Base-by-base conservation (phyloP, 495 filamentous ascomycete genomes). In the Penicillium maclennaniae region DNA sequence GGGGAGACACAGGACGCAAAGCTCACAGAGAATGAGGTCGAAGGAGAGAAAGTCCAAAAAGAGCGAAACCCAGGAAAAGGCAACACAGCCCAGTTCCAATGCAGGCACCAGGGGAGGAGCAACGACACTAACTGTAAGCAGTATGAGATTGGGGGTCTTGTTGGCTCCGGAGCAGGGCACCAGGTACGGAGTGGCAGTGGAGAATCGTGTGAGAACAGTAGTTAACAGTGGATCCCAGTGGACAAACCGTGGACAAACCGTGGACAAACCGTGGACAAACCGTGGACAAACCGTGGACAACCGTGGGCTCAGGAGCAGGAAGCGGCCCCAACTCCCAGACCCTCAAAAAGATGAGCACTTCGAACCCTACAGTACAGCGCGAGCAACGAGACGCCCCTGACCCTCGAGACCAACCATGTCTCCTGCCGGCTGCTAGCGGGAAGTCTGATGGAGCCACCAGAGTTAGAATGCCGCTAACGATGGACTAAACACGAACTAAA, bases 1-100 rank as follows among this genome's bases (percentile, higher is more conserved):
- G 61, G 58, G 53, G 53, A 53, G 55, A 40, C 19, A 52, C 17
- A 44, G 60, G 60, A 55, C 56, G 66, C 59, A 67, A 57, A 61
- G 50, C 62, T 61, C 60, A 47, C 58, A 62, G 61, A 61, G 45
- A 49, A 69, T 56, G 56, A 60, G 54, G 61, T 60, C 52, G 53
- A 61, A 49, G 53, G 49, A 63, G 50, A 58, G 52, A 51, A 59
- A 56, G 54, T 53, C 9, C 31, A 48, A 38, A 31, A 49, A 51
- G 36, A 43, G 51, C 37, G 48, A 58, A 34, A 53, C 28, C 15
- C 59, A 47, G 34, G 56, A 50, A 52, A 39, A 56, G 16, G 43
- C 55, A 52, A 20, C 16, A 5, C 8, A 20, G n/a, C 14, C 23
- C 23, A 23, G 23, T 23, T 23, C 23, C 23, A 23, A 16, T 17